phyloP scores from a whole-genome alignment of 257 asterid species.

The Solanum pimpinellifolium region DNA sequence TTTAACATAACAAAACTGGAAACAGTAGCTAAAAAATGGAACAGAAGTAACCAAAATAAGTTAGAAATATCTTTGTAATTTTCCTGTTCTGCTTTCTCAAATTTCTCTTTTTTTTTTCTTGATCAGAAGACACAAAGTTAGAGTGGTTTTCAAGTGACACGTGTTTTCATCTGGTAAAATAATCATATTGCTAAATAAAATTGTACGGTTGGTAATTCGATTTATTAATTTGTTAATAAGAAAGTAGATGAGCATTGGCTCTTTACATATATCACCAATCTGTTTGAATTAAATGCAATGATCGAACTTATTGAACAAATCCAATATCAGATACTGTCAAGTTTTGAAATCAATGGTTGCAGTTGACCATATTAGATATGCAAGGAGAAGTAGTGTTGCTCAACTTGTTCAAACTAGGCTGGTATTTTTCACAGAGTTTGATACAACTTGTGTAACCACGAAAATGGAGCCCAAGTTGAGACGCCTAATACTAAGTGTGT shows the following conservation, averaged over 20 bases:
- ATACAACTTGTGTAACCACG: background rate
- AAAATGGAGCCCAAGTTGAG: background rate
- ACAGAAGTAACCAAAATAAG: background rate
- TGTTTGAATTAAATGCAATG: background rate
- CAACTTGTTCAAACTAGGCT: background rate
- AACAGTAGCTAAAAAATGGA: background rate
- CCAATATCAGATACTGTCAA: background rate
- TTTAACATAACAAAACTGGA: background rate
- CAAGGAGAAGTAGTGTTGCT: background rate
- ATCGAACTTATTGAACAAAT: background rate
- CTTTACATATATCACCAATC: background rate
- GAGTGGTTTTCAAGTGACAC: background rate
- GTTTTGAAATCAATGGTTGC: background rate
- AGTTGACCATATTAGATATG: background rate
- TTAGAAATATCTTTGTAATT: background rate
- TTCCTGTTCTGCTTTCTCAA: background rate
- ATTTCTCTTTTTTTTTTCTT: background rate
- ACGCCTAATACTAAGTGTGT: background rate
- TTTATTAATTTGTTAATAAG: background rate
- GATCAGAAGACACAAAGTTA: background rate
- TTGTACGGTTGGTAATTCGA: background rate
- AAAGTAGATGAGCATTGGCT: background rate
- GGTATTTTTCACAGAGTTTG: background rate
- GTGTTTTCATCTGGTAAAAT: background rate
- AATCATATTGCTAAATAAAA: background rate